Evolutionary conservation across 495 filamentous ascomycete species (phyloP).

Genomic region (Coniosporium apollinis): DNA sequence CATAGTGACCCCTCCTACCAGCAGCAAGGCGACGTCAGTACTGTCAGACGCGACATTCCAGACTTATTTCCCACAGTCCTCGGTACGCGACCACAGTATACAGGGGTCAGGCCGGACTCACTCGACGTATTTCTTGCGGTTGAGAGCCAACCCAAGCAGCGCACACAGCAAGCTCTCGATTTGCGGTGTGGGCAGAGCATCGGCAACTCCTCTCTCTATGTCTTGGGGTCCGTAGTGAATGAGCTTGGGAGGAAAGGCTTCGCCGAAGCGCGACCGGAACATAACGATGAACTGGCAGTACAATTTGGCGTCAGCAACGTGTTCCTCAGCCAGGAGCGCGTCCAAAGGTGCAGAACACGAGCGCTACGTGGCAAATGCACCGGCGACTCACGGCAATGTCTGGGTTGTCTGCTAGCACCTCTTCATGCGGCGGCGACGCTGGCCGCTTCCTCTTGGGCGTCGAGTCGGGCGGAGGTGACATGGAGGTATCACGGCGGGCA

Average conservation of each 20-base stretch:
- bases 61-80: too few relatives aligned
- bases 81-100: too few relatives aligned
- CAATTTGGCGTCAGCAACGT: constrained; percentile 17
- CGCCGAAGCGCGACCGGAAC: constrained; percentile 86
- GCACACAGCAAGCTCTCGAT: constrained; percentile 82
- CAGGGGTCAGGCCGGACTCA: constrained; percentile 37
- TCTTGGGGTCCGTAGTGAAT: constrained; percentile 88
- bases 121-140: constrained; percentile 97
- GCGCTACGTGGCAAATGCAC: constrained; percentile 8
- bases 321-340: constrained; percentile 21
- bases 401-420: constrained; percentile 15
- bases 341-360: constrained; percentile 12
- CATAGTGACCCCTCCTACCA: constrained; percentile 70
- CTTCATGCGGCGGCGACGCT: constrained; percentile 14
- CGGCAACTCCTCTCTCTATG: constrained; percentile 70
- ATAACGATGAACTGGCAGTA: constrained; percentile 78
- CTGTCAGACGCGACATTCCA: too few relatives aligned
- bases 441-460: constrained; percentile 7
- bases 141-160: constrained; percentile 70
- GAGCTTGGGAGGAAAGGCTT: constrained; percentile 71
- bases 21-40: too few relatives aligned
- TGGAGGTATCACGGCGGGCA: too few relatives aligned
- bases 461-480: constrained; percentile 7
- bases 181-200: constrained; percentile 60
- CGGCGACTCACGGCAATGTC: constrained; percentile 15